These are phyloP conservation scores for Elsinoe perseae DNA, from an alignment of 2,329 filamentous ascomycete genomes.

Conservation along the genomic window DNA sequence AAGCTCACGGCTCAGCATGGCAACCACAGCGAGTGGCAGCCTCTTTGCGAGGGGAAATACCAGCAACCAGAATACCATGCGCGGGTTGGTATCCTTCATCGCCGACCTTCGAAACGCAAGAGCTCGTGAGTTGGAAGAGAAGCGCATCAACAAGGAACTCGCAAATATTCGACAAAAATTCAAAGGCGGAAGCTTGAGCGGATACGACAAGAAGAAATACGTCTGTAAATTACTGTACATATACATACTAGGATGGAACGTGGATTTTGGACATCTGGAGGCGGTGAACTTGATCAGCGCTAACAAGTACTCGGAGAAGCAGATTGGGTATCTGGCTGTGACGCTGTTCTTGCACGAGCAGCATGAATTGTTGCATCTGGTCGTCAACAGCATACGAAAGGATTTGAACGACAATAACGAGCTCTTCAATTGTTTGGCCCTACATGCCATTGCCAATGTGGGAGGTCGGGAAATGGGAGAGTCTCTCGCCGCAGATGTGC, in stretches of 20 bases:
- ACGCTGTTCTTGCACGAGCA: conserved; percentile 95
- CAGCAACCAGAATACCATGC: conserved; percentile 32
- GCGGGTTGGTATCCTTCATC: conserved; percentile 92
- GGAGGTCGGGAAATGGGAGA: conserved; percentile 96
- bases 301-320: conserved; percentile 96
- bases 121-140: conserved; percentile 93
- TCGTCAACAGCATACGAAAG: conserved; percentile 97
- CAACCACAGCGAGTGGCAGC: conserved; percentile 23
- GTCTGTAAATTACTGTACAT: conserved; percentile 99
- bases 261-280: conserved; percentile 97
- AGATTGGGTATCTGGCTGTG: conserved; percentile 96
- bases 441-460: conserved; percentile 97
- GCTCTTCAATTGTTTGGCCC: conserved; percentile 89
- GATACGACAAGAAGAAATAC: conserved; percentile 99
- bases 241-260: conserved; percentile 97
- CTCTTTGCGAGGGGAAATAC: conserved; percentile 30
- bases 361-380: conserved; percentile 89
- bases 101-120: conserved; percentile 91
- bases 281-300: conserved; percentile 96
- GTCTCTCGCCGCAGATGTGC: conserved; percentile 82
- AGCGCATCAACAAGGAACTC: conserved; percentile 98
- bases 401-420: conserved; percentile 93
- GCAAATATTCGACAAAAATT: conserved; percentile 99
- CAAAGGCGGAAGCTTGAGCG: conserved; percentile 76
- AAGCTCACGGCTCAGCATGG: conserved; percentile 1